phyloP scores from a whole-genome alignment of 1,284 basidiomycete genomes.

The Volvariella volvacea region DNA sequence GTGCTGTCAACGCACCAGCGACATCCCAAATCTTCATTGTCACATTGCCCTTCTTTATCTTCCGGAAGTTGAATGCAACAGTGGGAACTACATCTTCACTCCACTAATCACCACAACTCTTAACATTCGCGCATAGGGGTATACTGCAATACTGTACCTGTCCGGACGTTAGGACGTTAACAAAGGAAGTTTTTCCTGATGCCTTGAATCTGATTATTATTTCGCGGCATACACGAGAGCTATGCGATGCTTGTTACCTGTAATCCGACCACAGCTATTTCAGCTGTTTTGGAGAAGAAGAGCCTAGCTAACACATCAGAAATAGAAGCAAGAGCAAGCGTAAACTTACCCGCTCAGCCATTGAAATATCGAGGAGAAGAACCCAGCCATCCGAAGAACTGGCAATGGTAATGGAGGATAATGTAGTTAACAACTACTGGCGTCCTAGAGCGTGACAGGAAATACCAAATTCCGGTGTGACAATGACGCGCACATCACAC shows the following conservation, averaged over 20 bases:
- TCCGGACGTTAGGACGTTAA: conserved; percentile 84
- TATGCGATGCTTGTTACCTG: conserved; percentile 47
- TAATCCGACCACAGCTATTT: conserved; percentile 90
- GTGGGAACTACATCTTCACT: conserved; percentile 93
- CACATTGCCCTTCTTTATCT: conserved; percentile 83
- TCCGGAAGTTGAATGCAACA: conserved; percentile 85
- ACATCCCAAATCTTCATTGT: conserved; percentile 96
- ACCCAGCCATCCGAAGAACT: conserved; percentile 42
- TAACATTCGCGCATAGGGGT: conserved; percentile 2
- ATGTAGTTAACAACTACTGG: no score
- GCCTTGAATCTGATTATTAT: conserved; percentile 43
- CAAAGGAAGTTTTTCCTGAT: conserved; percentile 92
- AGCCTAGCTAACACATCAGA: conserved; percentile 31
- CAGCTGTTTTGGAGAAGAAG: conserved; percentile 88
- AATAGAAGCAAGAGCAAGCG: background rate
- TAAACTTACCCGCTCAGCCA: conserved; percentile 58
- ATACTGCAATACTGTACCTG: conserved; percentile 44
- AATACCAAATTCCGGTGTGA: no score
- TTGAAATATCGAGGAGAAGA: conserved; percentile 62
- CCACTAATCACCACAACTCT: conserved; percentile 45
- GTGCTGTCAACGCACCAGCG: conserved; percentile 44
- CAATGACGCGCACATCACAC: no score
- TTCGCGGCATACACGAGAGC: background rate
- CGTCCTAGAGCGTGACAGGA: no score
- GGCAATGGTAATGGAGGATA: background rate